Evolutionary conservation across 768 basidiomycete species (phyloP).

Genomic region (Ramaria sp.): DNA sequence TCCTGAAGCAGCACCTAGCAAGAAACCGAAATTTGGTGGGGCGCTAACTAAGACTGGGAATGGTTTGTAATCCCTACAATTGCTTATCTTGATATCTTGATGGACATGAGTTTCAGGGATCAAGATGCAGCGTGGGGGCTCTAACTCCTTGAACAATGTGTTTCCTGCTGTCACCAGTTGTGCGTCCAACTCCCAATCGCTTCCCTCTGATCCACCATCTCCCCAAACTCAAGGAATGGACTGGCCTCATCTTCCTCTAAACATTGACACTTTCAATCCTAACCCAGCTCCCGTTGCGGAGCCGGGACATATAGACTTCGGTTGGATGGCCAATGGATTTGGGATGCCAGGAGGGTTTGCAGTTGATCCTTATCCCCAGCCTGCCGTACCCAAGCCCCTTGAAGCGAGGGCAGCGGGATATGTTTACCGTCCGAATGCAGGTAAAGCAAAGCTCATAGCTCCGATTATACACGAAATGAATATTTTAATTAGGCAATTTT

Average conservation of each 20-base stretch:
- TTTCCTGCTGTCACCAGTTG: too few species aligned
- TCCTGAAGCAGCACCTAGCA: background rate
- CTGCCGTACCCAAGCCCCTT: background rate
- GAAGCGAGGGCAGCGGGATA: background rate
- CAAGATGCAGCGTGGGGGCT: background rate
- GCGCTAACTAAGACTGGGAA: background rate
- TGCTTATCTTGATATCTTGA: background rate
- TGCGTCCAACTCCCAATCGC: too few species aligned
- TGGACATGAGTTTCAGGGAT: background rate
- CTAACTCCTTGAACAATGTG: background rate
- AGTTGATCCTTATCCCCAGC: background rate
- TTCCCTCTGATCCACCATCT: too few species aligned
- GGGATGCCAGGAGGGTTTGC: background rate
- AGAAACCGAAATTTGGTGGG: slow-evolving; percentile 6
- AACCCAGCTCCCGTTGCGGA: background rate
- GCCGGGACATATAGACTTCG: background rate
- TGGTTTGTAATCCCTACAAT: background rate
- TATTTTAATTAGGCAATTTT: background rate
- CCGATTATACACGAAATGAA: background rate
- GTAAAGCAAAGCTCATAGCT: background rate
- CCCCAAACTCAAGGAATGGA: background rate
- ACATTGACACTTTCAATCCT: background rate
- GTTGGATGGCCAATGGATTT: background rate
- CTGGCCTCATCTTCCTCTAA: background rate
- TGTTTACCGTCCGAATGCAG: background rate